A percentile compares a stretch with the other conserved stretches of the same genome.
These are phyloP conservation scores for Pelargonium fulgidum DNA, from an alignment of 441 rosid genomes.

Conservation along the genomic window DNA sequence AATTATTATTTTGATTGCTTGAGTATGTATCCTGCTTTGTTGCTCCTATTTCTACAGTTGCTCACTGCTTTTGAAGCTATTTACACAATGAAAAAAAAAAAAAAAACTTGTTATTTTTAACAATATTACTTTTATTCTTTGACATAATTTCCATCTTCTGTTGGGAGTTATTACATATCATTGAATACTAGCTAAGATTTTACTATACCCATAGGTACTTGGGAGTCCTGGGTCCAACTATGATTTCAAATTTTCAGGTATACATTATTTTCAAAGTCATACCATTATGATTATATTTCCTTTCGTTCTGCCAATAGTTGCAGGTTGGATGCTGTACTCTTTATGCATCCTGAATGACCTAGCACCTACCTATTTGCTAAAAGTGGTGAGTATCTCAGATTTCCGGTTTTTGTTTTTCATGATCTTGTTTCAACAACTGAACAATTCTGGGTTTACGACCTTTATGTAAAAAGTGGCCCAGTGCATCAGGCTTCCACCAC, in stretches of 20 bases:
- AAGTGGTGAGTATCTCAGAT: not conserved
- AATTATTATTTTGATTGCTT: not conserved
- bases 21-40: not conserved
- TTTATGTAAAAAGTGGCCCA: not conserved
- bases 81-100: not conserved
- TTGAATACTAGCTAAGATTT: not conserved
- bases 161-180: not conserved
- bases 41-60: not conserved
- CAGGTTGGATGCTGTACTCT: not conserved
- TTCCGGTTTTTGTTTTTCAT: not conserved
- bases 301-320: not conserved
- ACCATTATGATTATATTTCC: not conserved
- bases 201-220: not conserved
- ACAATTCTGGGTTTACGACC: not conserved
- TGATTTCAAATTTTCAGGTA: not conserved
- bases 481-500: not conserved
- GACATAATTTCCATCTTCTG: not conserved
- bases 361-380: not conserved
- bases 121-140: too few species aligned
- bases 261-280: not conserved
- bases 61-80: conserved; percentile 3
- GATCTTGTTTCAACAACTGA: not conserved
- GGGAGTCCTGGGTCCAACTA: not conserved
- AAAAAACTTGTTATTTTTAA: not conserved
- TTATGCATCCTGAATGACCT: not conserved